Evolutionary conservation across 2,329 filamentous ascomycete species (phyloP), one percentile per base, ranked within the genome.

Genomic region (Fusarium torreyae): DNA sequence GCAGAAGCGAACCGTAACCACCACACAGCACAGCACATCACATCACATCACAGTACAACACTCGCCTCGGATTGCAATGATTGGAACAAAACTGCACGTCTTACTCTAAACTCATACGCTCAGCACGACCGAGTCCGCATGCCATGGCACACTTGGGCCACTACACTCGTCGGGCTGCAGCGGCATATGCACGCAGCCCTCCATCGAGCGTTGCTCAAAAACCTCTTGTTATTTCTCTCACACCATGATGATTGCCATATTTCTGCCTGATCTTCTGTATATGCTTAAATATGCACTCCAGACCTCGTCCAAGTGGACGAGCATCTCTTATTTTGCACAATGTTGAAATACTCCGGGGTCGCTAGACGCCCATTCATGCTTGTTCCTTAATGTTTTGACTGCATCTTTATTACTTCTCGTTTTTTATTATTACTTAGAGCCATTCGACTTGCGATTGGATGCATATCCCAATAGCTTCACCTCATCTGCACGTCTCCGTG

Each of bases 381-480:
- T 49, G 63, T 43, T 54, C 54, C 48, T 61, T 52, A 31, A 68
- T 75, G 57, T 39, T 49, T 46, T 64, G 43, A 56, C 43, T 48
- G 24, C 20, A 50, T 31, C 34, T 49, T 38, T 38, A 28, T 39
- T 46, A 40, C 18, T 20, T 20, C 18, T 20, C 18, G 18, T 55
- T 48, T 17, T 43, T 17, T 63, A 20, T 33, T 38, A 45, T 18
- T 45, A 31, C 31, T 58, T 38, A 36, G 40, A 61, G 22, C 28
- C 36, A n/a, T 38, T 34, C 28, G 43, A 43, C 28, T 34, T 56
- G 39, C 45, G 51, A 54, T 66, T 71, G 68, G 57, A 79, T 79
- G 77, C 76, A 79, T 76, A 79, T 79, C 55, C 75, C 76, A 38
- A 38, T 53, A 38, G 34, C 52, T 48, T 67, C 38, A 28, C 62